These are phyloP conservation scores for Fomitopsis betulina DNA, from an alignment of 1,284 basidiomycete species.

Conservation along the genomic window DNA sequence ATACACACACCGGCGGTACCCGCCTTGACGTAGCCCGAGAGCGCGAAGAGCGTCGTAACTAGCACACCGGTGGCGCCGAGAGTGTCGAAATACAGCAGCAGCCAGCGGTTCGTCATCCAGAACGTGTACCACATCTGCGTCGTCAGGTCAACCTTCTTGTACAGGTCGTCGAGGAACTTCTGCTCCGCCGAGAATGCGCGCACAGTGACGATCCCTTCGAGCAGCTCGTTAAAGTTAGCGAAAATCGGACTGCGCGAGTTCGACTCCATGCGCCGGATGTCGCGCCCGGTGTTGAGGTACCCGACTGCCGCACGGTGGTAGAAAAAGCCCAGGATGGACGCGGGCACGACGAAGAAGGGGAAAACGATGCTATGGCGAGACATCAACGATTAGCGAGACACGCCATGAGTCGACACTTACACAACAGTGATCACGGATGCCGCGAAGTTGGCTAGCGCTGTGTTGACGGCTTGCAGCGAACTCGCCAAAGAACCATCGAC, in stretches of 20 bases:
- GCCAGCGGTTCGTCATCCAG: constrained; percentile 82
- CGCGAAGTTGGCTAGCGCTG: constrained; percentile 68
- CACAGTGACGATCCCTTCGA: constrained; percentile 81
- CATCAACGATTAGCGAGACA: background rate
- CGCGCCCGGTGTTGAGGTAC: constrained; percentile 74
- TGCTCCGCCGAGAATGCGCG: constrained; percentile 84
- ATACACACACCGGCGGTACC: constrained; percentile 86
- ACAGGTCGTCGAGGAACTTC: constrained; percentile 73
- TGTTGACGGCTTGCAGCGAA: constrained; percentile 70
- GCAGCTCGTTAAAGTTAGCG: constrained; percentile 74
- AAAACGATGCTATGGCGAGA: constrained; percentile 49
- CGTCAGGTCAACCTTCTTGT: constrained; percentile 59
- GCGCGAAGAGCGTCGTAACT: constrained; percentile 70
- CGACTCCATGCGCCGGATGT: constrained; percentile 77
- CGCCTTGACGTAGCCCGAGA: constrained; percentile 62
- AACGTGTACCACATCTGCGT: constrained; percentile 76
- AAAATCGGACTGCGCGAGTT: constrained; percentile 70
- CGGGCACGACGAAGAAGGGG: constrained; percentile 71
- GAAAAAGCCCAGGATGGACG: constrained; percentile 55
- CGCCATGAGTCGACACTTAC: constrained; percentile 30
- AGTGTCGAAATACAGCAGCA: constrained; percentile 71
- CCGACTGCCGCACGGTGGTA: constrained; percentile 66
- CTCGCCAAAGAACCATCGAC: constrained; percentile 70
- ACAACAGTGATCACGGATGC: constrained; percentile 61
- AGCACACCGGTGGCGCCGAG: constrained; percentile 65